phyloP scores from a whole-genome alignment of 2,329 filamentous ascomycete genomes.

The Lasiodiplodia gonubiensis region DNA sequence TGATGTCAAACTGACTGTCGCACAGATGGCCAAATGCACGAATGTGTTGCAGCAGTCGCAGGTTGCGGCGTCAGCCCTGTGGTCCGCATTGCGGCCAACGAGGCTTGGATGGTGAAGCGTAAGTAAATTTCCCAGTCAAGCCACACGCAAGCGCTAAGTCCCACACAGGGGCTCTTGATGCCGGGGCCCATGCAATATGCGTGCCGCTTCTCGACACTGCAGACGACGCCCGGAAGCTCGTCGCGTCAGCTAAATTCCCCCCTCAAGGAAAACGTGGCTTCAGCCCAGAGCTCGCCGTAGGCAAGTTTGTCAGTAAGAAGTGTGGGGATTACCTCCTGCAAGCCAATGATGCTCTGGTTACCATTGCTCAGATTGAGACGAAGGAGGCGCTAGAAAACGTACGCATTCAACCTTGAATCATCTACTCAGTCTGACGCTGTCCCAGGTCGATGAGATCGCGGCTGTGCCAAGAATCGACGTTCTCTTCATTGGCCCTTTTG shows the following conservation, averaged over 20 bases:
- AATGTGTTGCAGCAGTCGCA: constrained; percentile 58
- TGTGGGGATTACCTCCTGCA: constrained; percentile 58
- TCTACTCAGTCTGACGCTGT: constrained; percentile 37
- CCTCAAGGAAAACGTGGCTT: constrained; percentile 61
- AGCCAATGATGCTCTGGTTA: constrained; percentile 59
- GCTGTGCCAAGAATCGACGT: constrained; percentile 60
- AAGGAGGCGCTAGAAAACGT: constrained; percentile 46
- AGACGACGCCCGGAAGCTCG: constrained; percentile 59
- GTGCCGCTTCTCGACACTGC: constrained; percentile 60
- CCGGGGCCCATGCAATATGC: constrained; percentile 64
- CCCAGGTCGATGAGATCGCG: constrained; percentile 53
- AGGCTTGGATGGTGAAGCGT: constrained; percentile 68
- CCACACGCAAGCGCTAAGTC: neutral
- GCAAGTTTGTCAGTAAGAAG: constrained; percentile 50
- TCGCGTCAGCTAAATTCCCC: constrained; percentile 62
- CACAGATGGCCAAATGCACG: constrained; percentile 59
- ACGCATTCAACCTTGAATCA: neutral
- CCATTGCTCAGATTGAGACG: constrained; percentile 57
- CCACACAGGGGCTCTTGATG: constrained; percentile 59
- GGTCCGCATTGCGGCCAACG: constrained; percentile 60
- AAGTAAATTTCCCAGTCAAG: constrained; percentile 30
- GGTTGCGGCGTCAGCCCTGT: constrained; percentile 52
- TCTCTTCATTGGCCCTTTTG: constrained; percentile 61
- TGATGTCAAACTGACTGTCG: neutral
- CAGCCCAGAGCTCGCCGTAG: constrained; percentile 60